phyloP scores from a whole-genome alignment of 78 protist species.

The Salpingoeca rosetta region DNA sequence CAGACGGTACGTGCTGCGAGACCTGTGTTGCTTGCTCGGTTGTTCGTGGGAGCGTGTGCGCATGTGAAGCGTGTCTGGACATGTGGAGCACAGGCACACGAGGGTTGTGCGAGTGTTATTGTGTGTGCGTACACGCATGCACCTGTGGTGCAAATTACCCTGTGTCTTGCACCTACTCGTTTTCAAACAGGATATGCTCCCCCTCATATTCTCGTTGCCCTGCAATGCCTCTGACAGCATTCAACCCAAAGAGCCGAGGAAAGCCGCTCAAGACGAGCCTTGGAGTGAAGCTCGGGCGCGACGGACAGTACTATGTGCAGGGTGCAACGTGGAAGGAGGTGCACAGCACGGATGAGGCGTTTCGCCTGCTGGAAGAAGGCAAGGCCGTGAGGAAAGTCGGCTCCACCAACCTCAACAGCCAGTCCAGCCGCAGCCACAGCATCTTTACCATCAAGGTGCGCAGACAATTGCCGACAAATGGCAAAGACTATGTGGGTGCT shows the following conservation, averaged over 20 bases:
- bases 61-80: background rate
- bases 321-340: background rate
- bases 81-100: no score
- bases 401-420: slow-evolving; percentile 52
- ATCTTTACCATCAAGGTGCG: slow-evolving; percentile 1
- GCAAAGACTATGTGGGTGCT: no score
- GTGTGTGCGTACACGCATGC: background rate
- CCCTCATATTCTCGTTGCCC: background rate
- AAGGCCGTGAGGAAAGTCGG: slow-evolving; percentile 16
- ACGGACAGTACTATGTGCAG: background rate
- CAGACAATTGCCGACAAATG: background rate
- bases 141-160: background rate
- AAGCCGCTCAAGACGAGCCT: background rate
- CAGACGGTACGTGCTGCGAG: background rate
- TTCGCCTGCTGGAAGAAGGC: background rate
- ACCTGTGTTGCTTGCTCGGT: background rate
- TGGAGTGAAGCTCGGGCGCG: no score
- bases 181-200: background rate
- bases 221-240: background rate
- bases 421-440: slow-evolving; percentile 62
- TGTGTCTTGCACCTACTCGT: background rate
- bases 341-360: background rate
- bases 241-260: no score
- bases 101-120: no score
- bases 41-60: background rate